Conservation (phyloP, 2,329 filamentous ascomycete species). For the Hortaea werneckii region DNA sequence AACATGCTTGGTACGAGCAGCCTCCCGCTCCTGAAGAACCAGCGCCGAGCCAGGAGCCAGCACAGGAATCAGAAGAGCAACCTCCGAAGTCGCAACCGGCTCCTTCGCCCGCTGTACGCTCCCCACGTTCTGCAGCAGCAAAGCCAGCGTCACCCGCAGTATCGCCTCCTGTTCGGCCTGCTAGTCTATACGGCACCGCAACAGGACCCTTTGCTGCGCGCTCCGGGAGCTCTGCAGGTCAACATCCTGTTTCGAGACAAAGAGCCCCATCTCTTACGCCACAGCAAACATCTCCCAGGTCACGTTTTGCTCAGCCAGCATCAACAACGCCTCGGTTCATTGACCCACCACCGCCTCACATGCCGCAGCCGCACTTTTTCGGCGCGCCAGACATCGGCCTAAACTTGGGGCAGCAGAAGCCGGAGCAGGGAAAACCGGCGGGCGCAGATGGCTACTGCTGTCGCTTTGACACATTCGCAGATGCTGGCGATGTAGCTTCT, state of each 20-base stretch:
- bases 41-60: too few relatives aligned
- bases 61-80: not conserved
- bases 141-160: conserved; percentile 6
- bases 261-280: conserved; percentile 15
- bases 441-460: conserved; percentile 60
- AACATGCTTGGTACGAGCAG: not conserved
- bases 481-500: conserved; percentile 36
- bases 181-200: conserved; percentile 5
- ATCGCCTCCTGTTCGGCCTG: conserved; percentile 9
- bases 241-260: conserved; percentile 3
- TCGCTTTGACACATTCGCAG: conserved; percentile 62
- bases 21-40: not conserved
- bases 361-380: conserved; percentile 26
- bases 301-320: conserved; percentile 4
- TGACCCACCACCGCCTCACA: conserved; percentile 25
- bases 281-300: conserved; percentile 4
- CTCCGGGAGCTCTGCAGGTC: not conserved
- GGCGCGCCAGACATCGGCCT: conserved; percentile 23
- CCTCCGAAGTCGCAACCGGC: conserved; percentile 2
- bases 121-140: conserved; percentile 7
- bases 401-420: conserved; percentile 11
- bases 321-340: conserved; percentile 11
- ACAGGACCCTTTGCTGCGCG: conserved; percentile 3
- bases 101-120: conserved; percentile 7
- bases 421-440: conserved; percentile 25